Evolutionary conservation across 2,329 filamentous ascomycete genomes (phyloP), one percentile per base, ranked within the genome.

Genomic region (Ilyonectria robusta): DNA sequence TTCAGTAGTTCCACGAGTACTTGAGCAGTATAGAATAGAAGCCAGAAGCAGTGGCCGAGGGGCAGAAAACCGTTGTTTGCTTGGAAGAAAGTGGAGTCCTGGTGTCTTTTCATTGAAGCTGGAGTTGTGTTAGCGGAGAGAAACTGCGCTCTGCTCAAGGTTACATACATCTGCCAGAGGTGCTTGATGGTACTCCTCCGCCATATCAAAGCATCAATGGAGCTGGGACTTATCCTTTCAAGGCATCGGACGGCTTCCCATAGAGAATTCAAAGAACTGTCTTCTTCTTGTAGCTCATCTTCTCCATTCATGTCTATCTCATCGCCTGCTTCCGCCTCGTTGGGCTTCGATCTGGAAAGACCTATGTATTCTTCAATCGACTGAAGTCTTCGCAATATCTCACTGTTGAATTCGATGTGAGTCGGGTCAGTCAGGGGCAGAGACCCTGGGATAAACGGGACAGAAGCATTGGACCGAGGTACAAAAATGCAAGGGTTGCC

Each of bases 71-170:
- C 76, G 81, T 68, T 82, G 80, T 35, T 81, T 83, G 21, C 77
- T 79, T 0, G 83, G 82, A 11, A 84, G 76, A 56, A 84, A 85
- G 66, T 84, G 83, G 3, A 85, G 70, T 1, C 81, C 81, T 0
- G 81, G 82, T 78, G 84, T 83, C 37, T 78, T 81, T 35, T 82
- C 80, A 62, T 85, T 80, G 56, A 84, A 84, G 5, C 81, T 84
- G 7, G 15, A 15, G 3, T 21, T 26, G 19, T n/a, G 42, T 58
- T 35, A 46, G 29, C 19, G 29, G 26, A 46, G 13, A n/a, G 15
- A 9, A n/a, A 17, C 1, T 42, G 26, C 26, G 26, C 26, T 26
- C 26, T 17, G 19, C 6, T n/a, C 40, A n/a, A 13, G 33, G 53
- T 8, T 10, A 62, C 59, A 4, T 29, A 62, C 60, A 46, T 42